Percentiles rank a stretch among this genome's conserved stretches.
These are phyloP conservation scores for Mortierella hygrophila DNA, from an alignment of 192 early-diverging fungal species.

Conservation along the genomic window DNA sequence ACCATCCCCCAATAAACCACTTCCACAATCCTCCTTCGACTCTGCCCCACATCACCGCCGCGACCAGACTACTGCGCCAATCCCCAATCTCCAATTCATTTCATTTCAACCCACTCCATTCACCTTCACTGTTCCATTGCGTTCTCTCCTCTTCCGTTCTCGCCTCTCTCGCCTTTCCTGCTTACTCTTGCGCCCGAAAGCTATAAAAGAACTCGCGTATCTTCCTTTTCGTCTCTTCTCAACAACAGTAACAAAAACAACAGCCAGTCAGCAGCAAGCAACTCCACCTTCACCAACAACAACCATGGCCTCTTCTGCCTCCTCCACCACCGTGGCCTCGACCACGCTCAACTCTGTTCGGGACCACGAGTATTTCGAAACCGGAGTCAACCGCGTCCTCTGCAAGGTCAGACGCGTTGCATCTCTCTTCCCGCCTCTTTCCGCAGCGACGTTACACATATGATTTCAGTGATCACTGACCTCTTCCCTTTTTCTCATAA, in stretches of 20 bases:
- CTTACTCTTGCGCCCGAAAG: background rate
- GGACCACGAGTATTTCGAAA: conserved; percentile 34
- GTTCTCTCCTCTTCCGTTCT: conserved; percentile 27
- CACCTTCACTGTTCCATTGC: conserved; percentile 17
- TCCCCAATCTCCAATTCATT: background rate
- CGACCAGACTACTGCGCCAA: background rate
- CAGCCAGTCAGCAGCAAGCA: background rate
- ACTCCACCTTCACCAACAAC: background rate
- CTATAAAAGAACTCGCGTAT: conserved; percentile 21
- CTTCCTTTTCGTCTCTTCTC: background rate
- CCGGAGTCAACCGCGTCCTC: conserved; percentile 37
- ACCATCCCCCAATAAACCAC: background rate
- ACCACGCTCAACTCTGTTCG: conserved; percentile 7
- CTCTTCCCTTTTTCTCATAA: background rate
- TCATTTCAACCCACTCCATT: background rate
- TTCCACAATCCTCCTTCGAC: background rate
- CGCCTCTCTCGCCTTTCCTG: background rate
- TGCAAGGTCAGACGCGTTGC: conserved; percentile 22
- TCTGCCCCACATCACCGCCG: background rate
- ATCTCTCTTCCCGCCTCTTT: background rate
- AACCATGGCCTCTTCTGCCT: background rate
- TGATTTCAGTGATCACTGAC: background rate
- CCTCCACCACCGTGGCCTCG: conserved; percentile 3
- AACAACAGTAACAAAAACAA: background rate
- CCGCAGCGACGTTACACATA: background rate